A percentile compares a stretch with the other conserved stretches of the same genome.
phyloP scores from a whole-genome alignment of 2,329 filamentous ascomycete genomes.

The Cladosporium sp. region DNA sequence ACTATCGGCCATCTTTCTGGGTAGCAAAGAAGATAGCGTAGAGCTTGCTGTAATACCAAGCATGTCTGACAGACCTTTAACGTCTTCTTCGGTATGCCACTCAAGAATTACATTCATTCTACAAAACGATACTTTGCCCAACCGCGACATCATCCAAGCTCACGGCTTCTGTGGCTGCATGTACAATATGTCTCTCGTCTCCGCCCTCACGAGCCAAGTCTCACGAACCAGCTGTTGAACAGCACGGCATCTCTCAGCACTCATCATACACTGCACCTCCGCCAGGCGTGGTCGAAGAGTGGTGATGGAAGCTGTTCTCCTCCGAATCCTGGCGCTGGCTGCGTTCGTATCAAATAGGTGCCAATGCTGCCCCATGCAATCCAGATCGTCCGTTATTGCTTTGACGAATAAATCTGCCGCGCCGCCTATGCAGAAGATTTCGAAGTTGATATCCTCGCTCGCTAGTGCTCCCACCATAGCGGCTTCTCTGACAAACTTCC shows the following conservation, averaged over 20 bases:
- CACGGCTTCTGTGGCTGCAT: background rate
- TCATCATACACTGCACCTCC: background rate
- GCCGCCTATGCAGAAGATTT: background rate
- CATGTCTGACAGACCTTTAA: background rate
- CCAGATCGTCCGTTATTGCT: background rate
- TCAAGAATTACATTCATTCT: too few species aligned
- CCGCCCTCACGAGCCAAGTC: background rate
- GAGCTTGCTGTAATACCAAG: background rate
- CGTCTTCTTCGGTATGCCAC: too few species aligned
- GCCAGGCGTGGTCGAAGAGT: background rate
- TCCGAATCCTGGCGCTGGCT: background rate
- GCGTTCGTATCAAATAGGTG: background rate
- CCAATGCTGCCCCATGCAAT: background rate
- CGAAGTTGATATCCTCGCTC: background rate
- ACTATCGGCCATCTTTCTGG: constrained; percentile 80
- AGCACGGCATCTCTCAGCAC: background rate
- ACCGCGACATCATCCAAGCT: background rate
- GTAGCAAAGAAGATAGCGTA: constrained; percentile 63
- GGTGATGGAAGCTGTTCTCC: background rate
- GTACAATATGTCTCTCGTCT: background rate
- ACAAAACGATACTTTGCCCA: background rate
- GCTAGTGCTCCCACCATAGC: background rate
- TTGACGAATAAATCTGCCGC: background rate
- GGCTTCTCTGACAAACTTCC: background rate
- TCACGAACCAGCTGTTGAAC: background rate